Evolutionary conservation across 768 basidiomycete species (phyloP), one percentile per base, ranked within the genome.

Genomic region (Serendipita indica): DNA sequence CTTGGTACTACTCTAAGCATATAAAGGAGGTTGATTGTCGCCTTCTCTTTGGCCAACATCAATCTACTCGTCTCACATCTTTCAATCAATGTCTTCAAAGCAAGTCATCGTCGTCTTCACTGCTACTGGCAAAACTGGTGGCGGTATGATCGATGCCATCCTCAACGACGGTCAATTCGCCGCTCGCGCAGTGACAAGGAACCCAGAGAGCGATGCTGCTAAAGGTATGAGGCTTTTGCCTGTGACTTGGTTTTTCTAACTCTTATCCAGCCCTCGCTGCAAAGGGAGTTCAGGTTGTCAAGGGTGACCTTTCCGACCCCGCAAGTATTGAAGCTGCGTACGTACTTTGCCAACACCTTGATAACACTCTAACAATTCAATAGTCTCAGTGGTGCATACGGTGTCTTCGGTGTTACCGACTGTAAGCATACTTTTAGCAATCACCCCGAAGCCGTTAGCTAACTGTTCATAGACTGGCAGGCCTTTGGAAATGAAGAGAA

Each of bases 101-200:
- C 58, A 58, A 28, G 60, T 71, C 33, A 65, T 71, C 32, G 65
- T 64, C 3, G 69, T 73, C 30, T 65, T 70, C 18, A 71, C 72
- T 28, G 71, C 72, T 2, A 73, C 72, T 18, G 72, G 72, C 12
- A 59, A 58, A 10, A 70, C 73, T 66, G 72, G 72, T 65, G 61
- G 63, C 14, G 61, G 57, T 18, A 49, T 72, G 3, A 63, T 68
- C 7, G 54, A 61, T 13, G 62, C 64, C 2, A 61, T 73, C 25
- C 66, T 73, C 6, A 62, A 63, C 6, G 72, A 73, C 22, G 69
- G 67, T 16, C 68, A 64, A 10, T 73, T 72, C 62, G 63, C 61
- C 30, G 69, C 71, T 0, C 66, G 70, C 25, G 72, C 68, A 1
- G 63, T 73, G 37, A 69, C 70, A 0, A 69, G 72, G 54, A 60